phyloP scores from a whole-genome alignment of 306 rosid genomes.

The Vigna unguiculata region DNA sequence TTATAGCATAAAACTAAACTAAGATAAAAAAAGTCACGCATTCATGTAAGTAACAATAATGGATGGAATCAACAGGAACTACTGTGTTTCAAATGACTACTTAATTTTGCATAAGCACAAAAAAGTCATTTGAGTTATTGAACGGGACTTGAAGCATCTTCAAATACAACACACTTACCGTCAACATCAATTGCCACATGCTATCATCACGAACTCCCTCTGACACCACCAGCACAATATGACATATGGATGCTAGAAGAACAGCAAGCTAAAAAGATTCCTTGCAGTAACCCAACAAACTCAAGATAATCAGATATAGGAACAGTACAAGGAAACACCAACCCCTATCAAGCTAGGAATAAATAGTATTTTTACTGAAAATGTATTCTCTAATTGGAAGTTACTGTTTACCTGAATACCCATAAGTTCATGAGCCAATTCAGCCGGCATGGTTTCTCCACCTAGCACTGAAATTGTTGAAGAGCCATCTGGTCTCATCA shows the following conservation, averaged over 20 bases:
- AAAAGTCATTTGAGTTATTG: slow-evolving; percentile 12
- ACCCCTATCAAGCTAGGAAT: not conserved
- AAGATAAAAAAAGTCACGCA: not conserved
- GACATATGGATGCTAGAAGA: slow-evolving; percentile 79
- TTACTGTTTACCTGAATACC: slow-evolving; percentile 71
- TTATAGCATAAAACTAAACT: not conserved
- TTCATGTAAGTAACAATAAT: not conserved
- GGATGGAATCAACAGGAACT: slow-evolving; percentile 15
- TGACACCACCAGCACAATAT: slow-evolving; percentile 80
- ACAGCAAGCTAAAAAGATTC: slow-evolving; percentile 78
- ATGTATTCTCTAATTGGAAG: not conserved
- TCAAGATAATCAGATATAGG: slow-evolving; percentile 45
- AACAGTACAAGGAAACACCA: not conserved
- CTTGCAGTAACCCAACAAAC: slow-evolving; percentile 69
- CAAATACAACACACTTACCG: slow-evolving; percentile 53
- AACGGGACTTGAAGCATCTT: slow-evolving; percentile 24
- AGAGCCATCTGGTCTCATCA: slow-evolving; percentile 89
- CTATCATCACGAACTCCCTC: slow-evolving; percentile 79
- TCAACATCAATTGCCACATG: slow-evolving; percentile 87
- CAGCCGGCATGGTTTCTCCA: slow-evolving; percentile 78
- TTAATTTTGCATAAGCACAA: not conserved
- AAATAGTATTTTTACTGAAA: not conserved
- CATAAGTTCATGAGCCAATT: slow-evolving; percentile 86
- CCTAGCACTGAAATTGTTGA: slow-evolving; percentile 68
- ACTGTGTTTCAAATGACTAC: not conserved